Conservation (phyloP, 177 flowering plant species). For the Vitis hybrid region DNA sequence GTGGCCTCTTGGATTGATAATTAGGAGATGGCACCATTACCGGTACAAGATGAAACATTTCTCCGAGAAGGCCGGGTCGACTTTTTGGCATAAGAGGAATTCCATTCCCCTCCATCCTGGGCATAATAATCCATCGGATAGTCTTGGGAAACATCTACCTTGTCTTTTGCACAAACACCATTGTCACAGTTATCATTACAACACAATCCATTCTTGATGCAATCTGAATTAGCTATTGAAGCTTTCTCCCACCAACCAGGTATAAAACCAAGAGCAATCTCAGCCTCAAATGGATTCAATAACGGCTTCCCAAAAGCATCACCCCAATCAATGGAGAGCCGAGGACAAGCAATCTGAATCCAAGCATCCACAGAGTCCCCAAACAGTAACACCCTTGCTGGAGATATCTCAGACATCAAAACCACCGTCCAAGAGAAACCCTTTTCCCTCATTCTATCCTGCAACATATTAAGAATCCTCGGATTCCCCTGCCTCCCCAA, state of each 20-base stretch:
- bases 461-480: constrained; percentile 65
- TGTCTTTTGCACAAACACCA: constrained; percentile 8
- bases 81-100: constrained; percentile 62
- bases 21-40: constrained; percentile 12
- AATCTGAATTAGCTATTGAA: constrained; percentile 7
- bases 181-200: constrained; percentile 28
- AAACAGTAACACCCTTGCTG: constrained; percentile 64
- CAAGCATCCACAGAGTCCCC: constrained; percentile 92
- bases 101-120: constrained; percentile 94
- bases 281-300: constrained; percentile 89
- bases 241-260: constrained; percentile 92
- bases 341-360: constrained; percentile 95
- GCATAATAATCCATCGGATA: constrained; percentile 98
- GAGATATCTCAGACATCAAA: constrained; percentile 88
- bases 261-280: constrained; percentile 73
- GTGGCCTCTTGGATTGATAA: too few species aligned
- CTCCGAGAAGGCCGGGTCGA: constrained; percentile 34
- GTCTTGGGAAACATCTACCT: constrained; percentile 24
- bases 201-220: constrained; percentile 31
- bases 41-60: constrained; percentile 26
- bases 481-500: constrained; percentile 96
- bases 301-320: constrained; percentile 85
- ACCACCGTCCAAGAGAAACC: constrained; percentile 61
- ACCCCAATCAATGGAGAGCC: constrained; percentile 96
- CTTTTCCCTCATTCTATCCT: constrained; percentile 65